These are phyloP conservation scores for Rhizophagus clarus DNA, from an alignment of 192 early-diverging fungal species.

Conservation along the genomic window DNA sequence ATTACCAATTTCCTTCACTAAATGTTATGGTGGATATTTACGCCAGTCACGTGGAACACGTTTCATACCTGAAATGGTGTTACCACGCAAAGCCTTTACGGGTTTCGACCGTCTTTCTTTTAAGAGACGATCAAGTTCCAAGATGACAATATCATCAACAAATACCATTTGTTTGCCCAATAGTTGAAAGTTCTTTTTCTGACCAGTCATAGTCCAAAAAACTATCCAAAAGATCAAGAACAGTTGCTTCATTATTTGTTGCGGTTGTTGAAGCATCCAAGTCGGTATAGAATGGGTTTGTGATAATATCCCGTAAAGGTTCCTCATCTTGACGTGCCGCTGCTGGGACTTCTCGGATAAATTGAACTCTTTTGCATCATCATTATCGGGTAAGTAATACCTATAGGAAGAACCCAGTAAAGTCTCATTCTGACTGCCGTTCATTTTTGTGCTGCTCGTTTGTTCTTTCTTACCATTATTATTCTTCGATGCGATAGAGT, in stretches of 20 bases:
- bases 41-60: conserved; percentile 19
- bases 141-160: conserved; percentile 31
- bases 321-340: conserved; percentile 31
- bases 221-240: conserved; percentile 53
- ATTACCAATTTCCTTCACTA: not conserved
- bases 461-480: conserved; percentile 11
- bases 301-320: conserved; percentile 26
- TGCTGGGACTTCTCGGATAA: conserved; percentile 31
- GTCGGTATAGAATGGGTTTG: conserved; percentile 15
- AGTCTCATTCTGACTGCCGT: not conserved
- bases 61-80: conserved; percentile 13
- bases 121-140: conserved; percentile 15
- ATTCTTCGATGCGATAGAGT: conserved; percentile 1
- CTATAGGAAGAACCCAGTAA: not conserved
- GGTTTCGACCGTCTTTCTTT: conserved; percentile 11
- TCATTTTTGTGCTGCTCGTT: not conserved
- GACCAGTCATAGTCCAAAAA: conserved; percentile 52
- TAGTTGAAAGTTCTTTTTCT: conserved; percentile 19
- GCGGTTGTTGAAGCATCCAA: conserved; percentile 32
- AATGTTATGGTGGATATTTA: conserved; percentile 30
- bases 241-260: conserved; percentile 41
- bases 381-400: not conserved
- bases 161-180: conserved; percentile 22
- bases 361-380: not conserved
- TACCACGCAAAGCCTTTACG: conserved; percentile 29